phyloP scores from a whole-genome alignment of 176 grass and related monocot genomes.

The Metroxylon sagu region DNA sequence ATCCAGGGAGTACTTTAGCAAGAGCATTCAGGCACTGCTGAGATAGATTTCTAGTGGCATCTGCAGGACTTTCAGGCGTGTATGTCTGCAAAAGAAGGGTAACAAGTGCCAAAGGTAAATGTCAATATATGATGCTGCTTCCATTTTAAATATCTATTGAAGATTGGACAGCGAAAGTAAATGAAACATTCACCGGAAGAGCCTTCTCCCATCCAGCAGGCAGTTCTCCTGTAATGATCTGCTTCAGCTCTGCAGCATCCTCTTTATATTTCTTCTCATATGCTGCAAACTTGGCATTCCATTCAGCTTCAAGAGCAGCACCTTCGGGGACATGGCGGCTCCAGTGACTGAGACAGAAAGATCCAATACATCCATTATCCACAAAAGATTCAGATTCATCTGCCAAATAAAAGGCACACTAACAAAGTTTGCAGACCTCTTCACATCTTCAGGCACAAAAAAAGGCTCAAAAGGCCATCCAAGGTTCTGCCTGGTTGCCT shows the following conservation, averaged over 20 bases:
- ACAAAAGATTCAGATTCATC: conserved; percentile 15
- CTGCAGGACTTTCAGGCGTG: conserved; percentile 4
- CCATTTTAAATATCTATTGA: not conserved
- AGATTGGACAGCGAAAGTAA: not conserved
- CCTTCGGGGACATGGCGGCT: conserved; percentile 33
- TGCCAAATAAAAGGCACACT: conserved; percentile 4
- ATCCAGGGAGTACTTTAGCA: conserved; percentile 48
- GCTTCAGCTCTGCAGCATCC: conserved; percentile 31
- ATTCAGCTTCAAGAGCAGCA: conserved; percentile 45
- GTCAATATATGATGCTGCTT: not conserved
- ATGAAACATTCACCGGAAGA: conserved; percentile 27
- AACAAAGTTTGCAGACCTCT: conserved; percentile 52
- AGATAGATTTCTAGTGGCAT: conserved; percentile 50
- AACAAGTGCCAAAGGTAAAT: too few species aligned
- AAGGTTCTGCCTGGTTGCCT: conserved; percentile 79
- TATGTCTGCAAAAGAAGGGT: not conserved
- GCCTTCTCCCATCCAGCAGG: conserved; percentile 28
- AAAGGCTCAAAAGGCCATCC: conserved; percentile 93
- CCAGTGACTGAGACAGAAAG: conserved; percentile 28
- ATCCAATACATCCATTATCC: too few species aligned
- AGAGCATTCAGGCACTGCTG: conserved; percentile 44
- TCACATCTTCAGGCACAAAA: conserved; percentile 89
- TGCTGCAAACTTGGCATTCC: conserved; percentile 36
- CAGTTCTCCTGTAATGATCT: conserved; percentile 37
- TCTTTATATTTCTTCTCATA: conserved; percentile 48